These are phyloP conservation scores for Macrophomina tecta DNA, from an alignment of 2,329 filamentous ascomycete species.

Conservation along the genomic window DNA sequence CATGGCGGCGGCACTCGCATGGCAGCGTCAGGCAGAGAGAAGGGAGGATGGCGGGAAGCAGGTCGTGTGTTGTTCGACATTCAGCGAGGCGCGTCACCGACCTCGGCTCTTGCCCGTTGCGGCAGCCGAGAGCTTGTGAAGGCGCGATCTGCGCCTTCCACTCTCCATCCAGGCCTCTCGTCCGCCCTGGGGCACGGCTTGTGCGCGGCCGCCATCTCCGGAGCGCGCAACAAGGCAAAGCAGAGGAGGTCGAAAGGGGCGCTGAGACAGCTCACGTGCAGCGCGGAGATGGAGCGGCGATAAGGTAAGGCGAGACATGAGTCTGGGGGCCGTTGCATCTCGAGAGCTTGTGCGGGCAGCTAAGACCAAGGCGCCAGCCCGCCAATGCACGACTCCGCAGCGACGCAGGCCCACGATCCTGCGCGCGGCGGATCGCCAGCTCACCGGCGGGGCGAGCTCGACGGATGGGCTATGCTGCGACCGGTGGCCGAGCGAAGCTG, in stretches of 20 bases:
- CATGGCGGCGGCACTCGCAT: conserved; percentile 36
- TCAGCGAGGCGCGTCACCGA: not conserved
- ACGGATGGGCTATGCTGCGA: not conserved
- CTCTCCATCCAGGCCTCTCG: not conserved
- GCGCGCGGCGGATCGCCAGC: not conserved
- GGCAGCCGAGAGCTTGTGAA: conserved; percentile 22
- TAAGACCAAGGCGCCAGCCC: not conserved
- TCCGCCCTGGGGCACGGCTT: not conserved
- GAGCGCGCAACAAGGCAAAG: not conserved
- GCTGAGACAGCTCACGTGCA: not conserved
- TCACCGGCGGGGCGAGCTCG: not conserved
- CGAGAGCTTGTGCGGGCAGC: not conserved
- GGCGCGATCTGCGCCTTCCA: not conserved
- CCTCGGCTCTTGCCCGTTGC: conserved; percentile 9
- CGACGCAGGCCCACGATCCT: too few species aligned
- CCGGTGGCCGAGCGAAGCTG: not conserved
- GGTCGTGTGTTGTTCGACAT: not conserved
- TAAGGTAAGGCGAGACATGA: not conserved
- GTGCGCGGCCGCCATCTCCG: not conserved
- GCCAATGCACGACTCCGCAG: not conserved
- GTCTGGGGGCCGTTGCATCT: not conserved
- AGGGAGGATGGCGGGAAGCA: not conserved
- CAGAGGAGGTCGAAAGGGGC: not conserved
- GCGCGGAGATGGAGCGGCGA: not conserved
- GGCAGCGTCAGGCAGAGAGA: not conserved